Evolutionary conservation across 495 filamentous ascomycete genomes (phyloP), one percentile per base, ranked within the genome.

Genomic region (Terfezia claveryi): DNA sequence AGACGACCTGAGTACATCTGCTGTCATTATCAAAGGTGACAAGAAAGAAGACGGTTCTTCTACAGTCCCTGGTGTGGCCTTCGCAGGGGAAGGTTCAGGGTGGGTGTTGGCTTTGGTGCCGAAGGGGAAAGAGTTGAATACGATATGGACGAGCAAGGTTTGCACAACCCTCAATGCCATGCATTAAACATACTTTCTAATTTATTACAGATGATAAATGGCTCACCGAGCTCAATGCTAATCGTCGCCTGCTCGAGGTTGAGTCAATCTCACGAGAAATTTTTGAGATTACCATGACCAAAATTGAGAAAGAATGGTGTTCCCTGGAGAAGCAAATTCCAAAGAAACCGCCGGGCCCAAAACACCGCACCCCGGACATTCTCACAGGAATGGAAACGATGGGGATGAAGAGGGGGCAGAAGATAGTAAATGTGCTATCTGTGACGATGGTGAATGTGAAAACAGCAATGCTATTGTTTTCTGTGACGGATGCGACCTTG

Each of bases 391-490:
- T 38, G 12, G 50, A 32, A 51, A 51, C 54, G 82, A 76, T 4
- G 88, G 87, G 23, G 89, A 96, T 66, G 91, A 98, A 64, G 84
- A 78, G 4, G 89, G 88, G 17, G 87, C 94, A 62, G 89, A 94
- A 62, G 91, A 99, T 65, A 93, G 80, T 66, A 96, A 95, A 66
- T 99, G 91, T 63, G 89, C 84, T 36, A 92, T 99, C 51, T 99
- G 91, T 60, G 91, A 99, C 65, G 92, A 96, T 64, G 91, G 91
- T 36, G 91, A 99, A 62, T 96, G 92, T 62, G 91, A 96, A 69
- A 99, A 96, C 66, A 87, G 88, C n/a, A 99, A 99, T 67, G 92
- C 91, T 8, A 99, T 99, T 63, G 92, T 99, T 23, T 99, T 98
- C 68, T 99, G 91, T 62, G 91, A 99, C 64, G 91, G 91, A 9